Evolutionary conservation across 1,284 basidiomycete species (phyloP).

Genomic region (Ustilago loliicola): DNA sequence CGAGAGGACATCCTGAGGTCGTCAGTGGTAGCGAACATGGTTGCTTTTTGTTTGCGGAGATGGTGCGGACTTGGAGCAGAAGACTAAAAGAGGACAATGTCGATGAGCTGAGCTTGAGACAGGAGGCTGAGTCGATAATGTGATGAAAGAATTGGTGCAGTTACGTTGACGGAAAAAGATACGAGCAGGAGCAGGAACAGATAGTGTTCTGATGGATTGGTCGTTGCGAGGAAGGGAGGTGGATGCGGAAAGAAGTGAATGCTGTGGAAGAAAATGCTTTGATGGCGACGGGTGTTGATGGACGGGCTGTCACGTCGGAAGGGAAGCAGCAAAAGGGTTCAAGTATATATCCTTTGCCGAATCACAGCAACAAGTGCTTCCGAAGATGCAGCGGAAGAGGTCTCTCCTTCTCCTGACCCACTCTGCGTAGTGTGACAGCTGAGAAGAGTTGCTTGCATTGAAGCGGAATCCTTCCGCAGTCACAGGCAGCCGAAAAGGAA

Average conservation of each 20-base stretch:
- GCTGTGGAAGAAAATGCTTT: not conserved
- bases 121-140: not conserved
- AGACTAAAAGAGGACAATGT: not conserved
- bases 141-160: not conserved
- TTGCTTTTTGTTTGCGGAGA: not conserved
- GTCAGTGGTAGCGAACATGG: constrained; percentile 32
- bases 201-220: not conserved
- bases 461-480: constrained; percentile 3
- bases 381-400: constrained; percentile 2
- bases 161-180: not conserved
- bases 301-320: not conserved
- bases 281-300: constrained; percentile 18
- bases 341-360: constrained; percentile 22
- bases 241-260: not conserved
- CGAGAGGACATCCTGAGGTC: constrained; percentile 17
- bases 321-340: not conserved
- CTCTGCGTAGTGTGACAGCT: constrained; percentile 4
- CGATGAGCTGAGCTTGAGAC: not conserved
- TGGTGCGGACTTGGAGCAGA: not conserved
- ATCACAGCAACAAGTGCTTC: constrained; percentile 10
- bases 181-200: not conserved
- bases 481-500: not conserved
- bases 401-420: not conserved
- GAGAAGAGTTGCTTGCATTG: constrained; percentile 2
- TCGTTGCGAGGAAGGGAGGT: not conserved